A percentile compares a stretch with the other conserved stretches of the same genome.
Conservation (phyloP, 73 alveolate species). For the Paramecium sexaurelia region DNA sequence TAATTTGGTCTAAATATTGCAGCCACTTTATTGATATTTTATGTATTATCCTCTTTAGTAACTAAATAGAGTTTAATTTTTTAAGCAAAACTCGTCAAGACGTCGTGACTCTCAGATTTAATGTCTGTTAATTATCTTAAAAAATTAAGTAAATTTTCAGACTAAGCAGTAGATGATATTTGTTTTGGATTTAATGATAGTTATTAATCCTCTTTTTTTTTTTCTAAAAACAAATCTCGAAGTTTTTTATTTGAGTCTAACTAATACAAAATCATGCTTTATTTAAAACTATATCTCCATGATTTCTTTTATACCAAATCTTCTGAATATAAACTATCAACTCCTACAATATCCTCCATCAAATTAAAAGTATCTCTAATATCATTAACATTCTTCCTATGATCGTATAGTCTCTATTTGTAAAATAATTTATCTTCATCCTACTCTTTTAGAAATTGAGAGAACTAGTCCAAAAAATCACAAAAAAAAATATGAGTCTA, state of each 20-base stretch:
- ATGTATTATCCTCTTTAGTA: background rate
- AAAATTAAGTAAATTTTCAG: background rate
- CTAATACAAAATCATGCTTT: background rate
- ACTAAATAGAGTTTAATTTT: background rate
- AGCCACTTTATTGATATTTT: background rate
- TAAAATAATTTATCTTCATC: background rate
- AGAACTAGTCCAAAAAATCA: background rate
- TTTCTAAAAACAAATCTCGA: background rate
- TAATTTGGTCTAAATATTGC: background rate
- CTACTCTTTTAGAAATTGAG: background rate
- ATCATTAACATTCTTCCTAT: background rate
- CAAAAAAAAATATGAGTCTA: background rate
- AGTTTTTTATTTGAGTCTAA: background rate
- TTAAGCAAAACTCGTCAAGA: background rate
- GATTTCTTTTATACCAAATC: background rate
- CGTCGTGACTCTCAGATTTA: background rate
- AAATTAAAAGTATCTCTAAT: background rate
- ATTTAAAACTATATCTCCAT: constrained; percentile 24
- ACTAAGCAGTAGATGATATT: background rate
- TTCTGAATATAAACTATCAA: background rate
- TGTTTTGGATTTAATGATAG: background rate
- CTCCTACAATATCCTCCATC: background rate
- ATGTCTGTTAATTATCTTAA: background rate
- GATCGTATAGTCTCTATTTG: background rate
- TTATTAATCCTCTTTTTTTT: background rate